Percentiles rank a stretch among this genome's conserved stretches.
Evolutionary conservation across 495 filamentous ascomycete species (phyloP).

Genomic region (Neurospora africana): DNA sequence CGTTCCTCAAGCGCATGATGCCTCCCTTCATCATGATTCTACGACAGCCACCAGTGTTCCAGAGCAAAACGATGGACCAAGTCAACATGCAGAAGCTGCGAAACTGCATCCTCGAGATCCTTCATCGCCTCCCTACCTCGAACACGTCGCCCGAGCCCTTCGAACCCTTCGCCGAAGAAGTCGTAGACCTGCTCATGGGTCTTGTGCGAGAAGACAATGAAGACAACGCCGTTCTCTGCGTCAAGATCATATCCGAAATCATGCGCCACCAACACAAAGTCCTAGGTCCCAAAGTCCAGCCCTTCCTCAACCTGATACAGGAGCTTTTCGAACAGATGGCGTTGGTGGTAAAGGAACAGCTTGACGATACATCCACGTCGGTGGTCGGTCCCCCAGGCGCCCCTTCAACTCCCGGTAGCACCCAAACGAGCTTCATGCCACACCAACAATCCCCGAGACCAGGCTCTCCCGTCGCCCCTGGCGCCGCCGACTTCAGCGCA

Average conservation of each 20-base stretch:
- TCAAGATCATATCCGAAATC: constrained; percentile 96
- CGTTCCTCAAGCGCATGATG: constrained; percentile 75
- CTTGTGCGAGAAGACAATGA: constrained; percentile 89
- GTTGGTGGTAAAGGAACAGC: constrained; percentile 82
- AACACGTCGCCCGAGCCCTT: constrained; percentile 60
- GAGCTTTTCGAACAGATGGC: constrained; percentile 95
- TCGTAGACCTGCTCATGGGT: constrained; percentile 80
- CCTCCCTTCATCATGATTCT: constrained; percentile 83
- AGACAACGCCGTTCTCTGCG: constrained; percentile 93
- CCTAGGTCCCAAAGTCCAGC: constrained; percentile 68
- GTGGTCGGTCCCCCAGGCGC: constrained; percentile 42
- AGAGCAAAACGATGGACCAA: constrained; percentile 77
- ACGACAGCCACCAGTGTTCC: constrained; percentile 80
- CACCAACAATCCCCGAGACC: constrained; percentile 72
- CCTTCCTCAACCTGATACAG: constrained; percentile 82
- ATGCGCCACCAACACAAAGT: constrained; percentile 84
- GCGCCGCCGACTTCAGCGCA: constrained; percentile 31
- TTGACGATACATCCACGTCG: constrained; percentile 55
- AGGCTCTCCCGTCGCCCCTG: constrained; percentile 74
- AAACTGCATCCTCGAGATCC: constrained; percentile 83
- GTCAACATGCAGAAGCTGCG: constrained; percentile 66
- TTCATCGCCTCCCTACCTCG: constrained; percentile 75
- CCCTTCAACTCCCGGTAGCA: constrained; percentile 69
- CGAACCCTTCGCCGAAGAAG: constrained; percentile 74
- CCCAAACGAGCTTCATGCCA: constrained; percentile 46